Conservation (phyloP, 129 eudicot species). For the Flaveria ramosissima region DNA sequence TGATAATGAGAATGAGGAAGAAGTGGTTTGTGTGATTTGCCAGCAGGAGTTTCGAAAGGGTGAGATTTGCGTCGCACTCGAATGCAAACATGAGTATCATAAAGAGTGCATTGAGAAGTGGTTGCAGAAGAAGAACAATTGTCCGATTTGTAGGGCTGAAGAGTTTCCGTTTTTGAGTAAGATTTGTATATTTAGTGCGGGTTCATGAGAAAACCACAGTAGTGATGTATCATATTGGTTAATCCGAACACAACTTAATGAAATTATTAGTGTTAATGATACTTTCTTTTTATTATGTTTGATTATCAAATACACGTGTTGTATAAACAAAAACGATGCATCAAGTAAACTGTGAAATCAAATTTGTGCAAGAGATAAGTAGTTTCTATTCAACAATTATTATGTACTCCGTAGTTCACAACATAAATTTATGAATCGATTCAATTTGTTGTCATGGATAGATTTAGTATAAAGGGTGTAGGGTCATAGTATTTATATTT, state of each 20-base stretch:
- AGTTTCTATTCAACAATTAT: too few relatives aligned
- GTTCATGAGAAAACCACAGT: not conserved
- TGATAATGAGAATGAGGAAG: not conserved
- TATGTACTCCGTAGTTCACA: too few relatives aligned
- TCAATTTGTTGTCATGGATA: too few relatives aligned
- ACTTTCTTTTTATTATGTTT: not conserved
- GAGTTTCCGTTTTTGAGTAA: not conserved
- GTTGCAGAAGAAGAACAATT: conserved; percentile 1
- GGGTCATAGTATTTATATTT: too few relatives aligned
- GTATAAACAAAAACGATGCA: too few relatives aligned
- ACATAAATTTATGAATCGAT: too few relatives aligned
- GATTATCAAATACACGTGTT: not conserved
- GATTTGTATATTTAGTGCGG: not conserved
- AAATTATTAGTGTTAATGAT: not conserved
- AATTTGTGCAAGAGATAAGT: too few relatives aligned
- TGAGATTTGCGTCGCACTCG: not conserved
- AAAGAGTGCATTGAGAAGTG: conserved; percentile 8
- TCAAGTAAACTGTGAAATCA: too few relatives aligned
- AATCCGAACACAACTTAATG: not conserved
- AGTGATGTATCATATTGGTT: not conserved
- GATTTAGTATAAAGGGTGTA: too few relatives aligned
- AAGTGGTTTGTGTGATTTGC: conserved; percentile 19
- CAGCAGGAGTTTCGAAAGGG: not conserved
- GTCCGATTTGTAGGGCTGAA: conserved; percentile 17
- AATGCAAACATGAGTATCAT: conserved; percentile 22